A percentile compares a stretch with the other conserved stretches of the same genome.
phyloP scores from a whole-genome alignment of 202 grass and related monocot genomes.

The Elaeis oleifera region DNA sequence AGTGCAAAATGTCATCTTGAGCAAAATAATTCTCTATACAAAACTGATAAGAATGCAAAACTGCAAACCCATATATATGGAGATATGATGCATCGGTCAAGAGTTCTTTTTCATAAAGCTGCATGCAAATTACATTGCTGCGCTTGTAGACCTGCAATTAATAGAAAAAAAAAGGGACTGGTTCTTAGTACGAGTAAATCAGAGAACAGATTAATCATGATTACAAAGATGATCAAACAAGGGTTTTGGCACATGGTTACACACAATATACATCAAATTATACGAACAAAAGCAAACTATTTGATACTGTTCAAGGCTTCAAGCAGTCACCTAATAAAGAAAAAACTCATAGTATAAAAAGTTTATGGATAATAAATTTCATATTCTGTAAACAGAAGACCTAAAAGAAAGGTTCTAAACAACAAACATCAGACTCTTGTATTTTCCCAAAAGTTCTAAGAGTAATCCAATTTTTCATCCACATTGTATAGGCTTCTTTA shows the following conservation, averaged over 20 bases:
- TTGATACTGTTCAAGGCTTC: background rate
- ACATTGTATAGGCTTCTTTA: background rate
- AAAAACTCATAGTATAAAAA: too few species aligned
- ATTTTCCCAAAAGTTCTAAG: too few species aligned
- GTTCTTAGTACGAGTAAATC: too few species aligned
- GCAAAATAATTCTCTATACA: background rate
- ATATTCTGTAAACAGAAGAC: too few species aligned
- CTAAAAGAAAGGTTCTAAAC: too few species aligned
- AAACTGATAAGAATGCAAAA: constrained; percentile 6
- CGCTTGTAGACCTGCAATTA: constrained; percentile 63
- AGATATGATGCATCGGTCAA: constrained; percentile 82
- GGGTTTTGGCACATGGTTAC: too few species aligned
- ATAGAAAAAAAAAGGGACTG: background rate
- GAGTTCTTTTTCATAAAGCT: constrained; percentile 88
- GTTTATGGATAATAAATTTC: too few species aligned
- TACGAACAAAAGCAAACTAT: constrained; percentile 8
- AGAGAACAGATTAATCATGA: too few species aligned
- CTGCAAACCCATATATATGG: constrained; percentile 74
- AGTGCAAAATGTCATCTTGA: constrained; percentile 2
- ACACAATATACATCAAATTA: constrained; percentile 3
- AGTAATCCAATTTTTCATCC: too few species aligned
- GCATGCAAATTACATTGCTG: constrained; percentile 83
- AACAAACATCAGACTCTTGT: too few species aligned
- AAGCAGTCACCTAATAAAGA: too few species aligned
- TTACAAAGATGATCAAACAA: too few species aligned